Evolutionary conservation across 306 rosid genomes (phyloP).

Genomic region (Crotalaria pallida): DNA sequence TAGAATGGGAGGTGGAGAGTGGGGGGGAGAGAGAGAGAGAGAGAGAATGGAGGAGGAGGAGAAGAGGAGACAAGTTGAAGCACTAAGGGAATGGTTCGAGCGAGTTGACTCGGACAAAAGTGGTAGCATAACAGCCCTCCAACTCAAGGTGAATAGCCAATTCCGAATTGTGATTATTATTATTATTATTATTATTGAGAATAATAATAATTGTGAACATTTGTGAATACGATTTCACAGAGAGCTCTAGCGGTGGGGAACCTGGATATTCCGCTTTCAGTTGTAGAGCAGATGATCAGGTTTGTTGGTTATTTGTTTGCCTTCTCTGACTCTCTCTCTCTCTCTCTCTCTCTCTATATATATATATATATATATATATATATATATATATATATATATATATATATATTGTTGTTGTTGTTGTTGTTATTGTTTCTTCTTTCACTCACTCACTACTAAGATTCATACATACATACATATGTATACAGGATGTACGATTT

Average conservation of each 20-base stretch:
- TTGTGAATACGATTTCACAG: slow-evolving; percentile 9
- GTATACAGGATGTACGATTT: slow-evolving; percentile 73
- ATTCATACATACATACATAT: no score
- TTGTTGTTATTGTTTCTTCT: no score
- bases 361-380: no score
- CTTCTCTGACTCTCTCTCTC: neutral
- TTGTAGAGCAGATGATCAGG: slow-evolving; percentile 95
- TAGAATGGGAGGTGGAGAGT: no score
- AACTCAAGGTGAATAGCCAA: slow-evolving; percentile 60
- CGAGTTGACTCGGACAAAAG: slow-evolving; percentile 68
- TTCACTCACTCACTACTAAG: no score
- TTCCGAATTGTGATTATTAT: no score
- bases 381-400: no score
- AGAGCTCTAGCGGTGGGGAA: slow-evolving; percentile 72
- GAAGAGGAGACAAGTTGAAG: slow-evolving; percentile 31
- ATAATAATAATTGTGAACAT: no score
- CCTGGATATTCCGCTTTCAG: slow-evolving; percentile 71
- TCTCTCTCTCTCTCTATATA: no score
- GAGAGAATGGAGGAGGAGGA: slow-evolving; percentile 42
- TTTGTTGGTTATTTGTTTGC: neutral
- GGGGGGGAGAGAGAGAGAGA: neutral
- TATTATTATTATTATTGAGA: no score
- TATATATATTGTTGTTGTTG: no score
- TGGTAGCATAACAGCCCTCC: slow-evolving; percentile 61
- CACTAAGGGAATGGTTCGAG: slow-evolving; percentile 72